A percentile compares a stretch with the other conserved stretches of the same genome.
Evolutionary conservation across 768 basidiomycete genomes (phyloP).

Genomic region (Lentinula sp.): DNA sequence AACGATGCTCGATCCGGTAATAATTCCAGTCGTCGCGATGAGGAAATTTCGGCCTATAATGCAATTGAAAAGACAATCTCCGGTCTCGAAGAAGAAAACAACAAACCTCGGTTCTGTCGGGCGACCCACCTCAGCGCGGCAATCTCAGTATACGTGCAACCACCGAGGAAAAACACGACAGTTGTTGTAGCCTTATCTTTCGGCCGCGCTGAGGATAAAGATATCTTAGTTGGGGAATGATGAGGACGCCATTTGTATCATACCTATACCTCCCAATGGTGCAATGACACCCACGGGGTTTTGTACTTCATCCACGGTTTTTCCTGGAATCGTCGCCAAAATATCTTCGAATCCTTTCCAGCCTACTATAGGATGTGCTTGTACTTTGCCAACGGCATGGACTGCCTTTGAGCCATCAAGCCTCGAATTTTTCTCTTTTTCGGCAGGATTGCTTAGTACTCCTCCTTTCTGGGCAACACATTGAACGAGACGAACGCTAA

Average conservation of each 20-base stretch:
- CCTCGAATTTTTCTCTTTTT: conserved; percentile 40
- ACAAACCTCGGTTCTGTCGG: conserved; percentile 72
- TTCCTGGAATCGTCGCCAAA: conserved; percentile 74
- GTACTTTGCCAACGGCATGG: conserved; percentile 44
- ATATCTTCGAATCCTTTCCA: conserved; percentile 99
- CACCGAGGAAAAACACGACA: conserved; percentile 94
- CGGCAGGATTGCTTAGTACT: conserved; percentile 75
- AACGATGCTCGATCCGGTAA: conserved; percentile 71
- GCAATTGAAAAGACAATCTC: conserved; percentile 6
- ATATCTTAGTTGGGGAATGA: neutral
- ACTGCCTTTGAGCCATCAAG: conserved; percentile 14
- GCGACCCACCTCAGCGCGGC: conserved; percentile 91
- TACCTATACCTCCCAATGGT: neutral
- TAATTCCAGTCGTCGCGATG: conserved; percentile 87
- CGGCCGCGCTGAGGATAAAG: conserved; percentile 29
- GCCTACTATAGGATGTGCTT: conserved; percentile 88
- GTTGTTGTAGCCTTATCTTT: conserved; percentile 72
- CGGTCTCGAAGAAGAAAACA: conserved; percentile 12
- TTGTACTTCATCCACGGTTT: conserved; percentile 74
- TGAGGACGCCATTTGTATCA: conserved; percentile 19
- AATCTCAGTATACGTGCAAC: conserved; percentile 96
- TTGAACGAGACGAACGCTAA: conserved; percentile 88
- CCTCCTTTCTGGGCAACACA: conserved; percentile 89
- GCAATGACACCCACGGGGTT: conserved; percentile 18
- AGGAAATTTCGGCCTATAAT: conserved; percentile 75